Base-by-base conservation (phyloP, 2,329 filamentous ascomycete genomes). In the Elsinoe perseae region DNA sequence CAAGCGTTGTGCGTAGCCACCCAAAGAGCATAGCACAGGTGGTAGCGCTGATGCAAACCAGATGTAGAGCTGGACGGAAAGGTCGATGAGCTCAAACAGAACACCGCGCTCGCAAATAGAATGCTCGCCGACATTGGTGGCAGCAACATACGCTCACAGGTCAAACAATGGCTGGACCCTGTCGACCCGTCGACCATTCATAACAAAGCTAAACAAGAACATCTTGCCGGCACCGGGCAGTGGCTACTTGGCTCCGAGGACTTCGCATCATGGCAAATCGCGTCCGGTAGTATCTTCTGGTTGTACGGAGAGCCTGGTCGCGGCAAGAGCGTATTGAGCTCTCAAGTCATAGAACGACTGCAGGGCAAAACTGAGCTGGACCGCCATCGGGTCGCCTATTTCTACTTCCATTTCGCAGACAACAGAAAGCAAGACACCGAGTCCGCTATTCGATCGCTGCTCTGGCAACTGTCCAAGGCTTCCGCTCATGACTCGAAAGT, bases 321-420 rank as follows among this genome's bases (percentile, higher is more conserved):
- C 54, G 60, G 63, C 1, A 64, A 64, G 55, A 64, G 62, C 1
- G 50, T 64, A 1, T 59, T 64, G 28, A 58, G 52, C 54, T 64
- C 63, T 2, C 59, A 56, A n/a, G 60, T 57, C 4, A 54, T 64
- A 21, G 58, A 61, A 18, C 57, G 61, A 21, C 32, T 63, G n/a
- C 18, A 16, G 8, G 54, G 56, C 21, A 10, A 9, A 23, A 40
- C 59, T 23, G 58, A 53, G 38, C 14, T 43, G 6, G 44, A 18
- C 14, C 12, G 20, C 3, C 25, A 44, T 3, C 50, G 58, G 16
- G 27, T 56, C 3, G 58, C 54, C 2, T 50, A 60, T 50, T 63
- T 61, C 44, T 63, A 62, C 36, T 62, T 62, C 52, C 56, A 61
- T 23, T 61, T 62, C 36, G 60, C 58, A 1, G 59, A 63, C 44